These are phyloP conservation scores for Davidsoniella virescens DNA, from an alignment of 2,329 filamentous ascomycete genomes.

Conservation along the genomic window DNA sequence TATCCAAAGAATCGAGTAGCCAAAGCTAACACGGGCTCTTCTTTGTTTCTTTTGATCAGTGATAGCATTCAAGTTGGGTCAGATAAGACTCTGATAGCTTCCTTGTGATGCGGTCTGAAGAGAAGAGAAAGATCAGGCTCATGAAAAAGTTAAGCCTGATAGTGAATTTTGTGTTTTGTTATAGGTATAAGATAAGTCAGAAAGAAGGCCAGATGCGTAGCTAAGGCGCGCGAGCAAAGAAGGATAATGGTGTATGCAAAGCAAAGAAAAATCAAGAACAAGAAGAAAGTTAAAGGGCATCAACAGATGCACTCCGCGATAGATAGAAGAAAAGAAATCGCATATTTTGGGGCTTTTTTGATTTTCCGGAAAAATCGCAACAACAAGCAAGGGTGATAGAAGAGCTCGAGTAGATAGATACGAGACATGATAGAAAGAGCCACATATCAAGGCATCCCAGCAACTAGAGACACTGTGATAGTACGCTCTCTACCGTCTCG, in stretches of 20 bases:
- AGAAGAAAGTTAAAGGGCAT: background rate
- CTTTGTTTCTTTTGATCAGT: no score
- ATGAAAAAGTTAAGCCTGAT: no score
- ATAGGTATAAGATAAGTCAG: background rate
- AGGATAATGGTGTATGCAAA: background rate
- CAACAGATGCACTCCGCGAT: no score
- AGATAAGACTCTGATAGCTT: no score
- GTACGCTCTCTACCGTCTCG: slow-evolving; percentile 9
- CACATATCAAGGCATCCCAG: background rate
- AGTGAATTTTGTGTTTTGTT: no score
- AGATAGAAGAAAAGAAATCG: no score
- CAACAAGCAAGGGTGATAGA: background rate
- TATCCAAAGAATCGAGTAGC: background rate
- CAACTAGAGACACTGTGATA: no score
- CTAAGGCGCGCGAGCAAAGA: no score
- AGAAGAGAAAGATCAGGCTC: no score
- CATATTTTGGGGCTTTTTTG: no score
- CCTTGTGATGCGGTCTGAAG: no score
- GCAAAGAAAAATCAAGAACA: slow-evolving; percentile 7
- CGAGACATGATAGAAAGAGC: background rate
- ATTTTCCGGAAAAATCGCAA: background rate
- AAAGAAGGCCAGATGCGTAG: background rate
- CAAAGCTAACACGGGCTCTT: background rate
- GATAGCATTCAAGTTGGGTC: no score
- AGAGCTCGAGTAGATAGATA: background rate